A percentile compares a stretch with the other conserved stretches of the same genome.
phyloP scores from a whole-genome alignment of 495 filamentous ascomycete genomes.

The Halenospora varia region DNA sequence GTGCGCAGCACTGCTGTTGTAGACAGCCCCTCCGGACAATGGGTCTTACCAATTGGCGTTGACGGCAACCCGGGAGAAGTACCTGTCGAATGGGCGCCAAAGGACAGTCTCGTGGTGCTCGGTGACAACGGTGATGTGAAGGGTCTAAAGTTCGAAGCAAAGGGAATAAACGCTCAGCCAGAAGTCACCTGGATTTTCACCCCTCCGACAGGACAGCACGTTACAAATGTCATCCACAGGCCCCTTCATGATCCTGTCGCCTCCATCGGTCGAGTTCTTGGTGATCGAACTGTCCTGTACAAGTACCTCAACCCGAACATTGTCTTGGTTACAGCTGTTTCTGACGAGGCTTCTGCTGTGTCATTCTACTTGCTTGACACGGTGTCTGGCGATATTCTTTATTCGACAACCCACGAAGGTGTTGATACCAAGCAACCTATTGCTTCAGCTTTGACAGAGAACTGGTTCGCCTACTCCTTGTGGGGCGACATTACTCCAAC shows the following conservation, averaged over 20 bases:
- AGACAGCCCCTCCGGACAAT: conserved; percentile 43
- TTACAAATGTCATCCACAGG: conserved; percentile 61
- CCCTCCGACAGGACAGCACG: conserved; percentile 59
- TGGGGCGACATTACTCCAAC: conserved; percentile 52
- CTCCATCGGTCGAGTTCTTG: conserved; percentile 90
- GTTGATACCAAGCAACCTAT: conserved; percentile 76
- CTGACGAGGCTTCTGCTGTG: conserved; percentile 50
- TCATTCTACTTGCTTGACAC: conserved; percentile 83
- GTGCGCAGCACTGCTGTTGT: conserved; percentile 46
- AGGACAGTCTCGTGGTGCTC: conserved; percentile 55
- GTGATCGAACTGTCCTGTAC: conserved; percentile 88
- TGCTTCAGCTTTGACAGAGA: conserved; percentile 76
- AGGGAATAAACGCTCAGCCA: conserved; percentile 40
- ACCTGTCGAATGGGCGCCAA: conserved; percentile 35
- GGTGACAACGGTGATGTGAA: conserved; percentile 56
- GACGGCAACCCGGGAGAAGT: conserved; percentile 39
- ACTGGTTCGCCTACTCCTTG: conserved; percentile 95
- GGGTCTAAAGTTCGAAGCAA: conserved; percentile 48
- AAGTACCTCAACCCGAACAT: conserved; percentile 95
- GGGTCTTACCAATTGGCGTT: conserved; percentile 43
- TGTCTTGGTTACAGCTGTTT: conserved; percentile 67
- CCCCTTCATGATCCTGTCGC: conserved; percentile 82
- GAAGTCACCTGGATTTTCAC: conserved; percentile 71
- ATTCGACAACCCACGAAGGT: conserved; percentile 63
- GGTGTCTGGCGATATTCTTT: conserved; percentile 74